Evolutionary conservation across 1,284 basidiomycete species (phyloP).

Genomic region (Ceratobasidium sp.): DNA sequence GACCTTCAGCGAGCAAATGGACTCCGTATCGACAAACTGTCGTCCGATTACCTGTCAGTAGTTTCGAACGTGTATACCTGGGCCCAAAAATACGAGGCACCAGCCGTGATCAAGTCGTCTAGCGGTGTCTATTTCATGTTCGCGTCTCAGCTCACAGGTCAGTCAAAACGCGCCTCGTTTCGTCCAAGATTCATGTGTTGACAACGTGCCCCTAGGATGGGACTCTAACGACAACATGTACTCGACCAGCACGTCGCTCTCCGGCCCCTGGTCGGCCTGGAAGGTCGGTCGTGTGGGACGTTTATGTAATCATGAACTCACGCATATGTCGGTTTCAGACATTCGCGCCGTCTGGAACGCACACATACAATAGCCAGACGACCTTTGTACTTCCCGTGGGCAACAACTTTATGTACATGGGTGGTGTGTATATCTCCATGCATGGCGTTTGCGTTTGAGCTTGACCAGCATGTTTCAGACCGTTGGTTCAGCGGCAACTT

Average conservation of each 20-base stretch:
- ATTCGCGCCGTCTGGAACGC: conserved; percentile 47
- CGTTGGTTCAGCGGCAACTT: conserved; percentile 49
- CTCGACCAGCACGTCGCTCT: conserved; percentile 45
- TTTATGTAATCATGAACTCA: neutral
- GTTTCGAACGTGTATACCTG: conserved; percentile 46
- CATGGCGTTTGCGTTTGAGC: neutral
- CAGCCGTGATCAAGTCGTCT: conserved; percentile 48
- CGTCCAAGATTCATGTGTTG: neutral
- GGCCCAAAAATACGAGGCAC: conserved; percentile 46
- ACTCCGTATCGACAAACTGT: conserved; percentile 48
- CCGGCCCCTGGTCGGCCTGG: conserved; percentile 48
- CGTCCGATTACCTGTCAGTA: conserved; percentile 46
- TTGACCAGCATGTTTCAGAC: conserved; percentile 30
- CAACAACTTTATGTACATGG: conserved; percentile 50
- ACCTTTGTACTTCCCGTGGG: conserved; percentile 48
- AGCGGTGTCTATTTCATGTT: conserved; percentile 49
- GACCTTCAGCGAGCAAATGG: conserved; percentile 46
- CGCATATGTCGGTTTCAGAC: conserved; percentile 11
- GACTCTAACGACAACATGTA: conserved; percentile 49
- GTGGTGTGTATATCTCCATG: conserved; percentile 32
- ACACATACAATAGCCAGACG: conserved; percentile 48
- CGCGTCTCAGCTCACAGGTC: conserved; percentile 48
- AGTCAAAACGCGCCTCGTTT: neutral
- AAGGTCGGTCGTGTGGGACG: conserved; percentile 22
- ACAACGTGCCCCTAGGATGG: conserved; percentile 37